phyloP scores from a whole-genome alignment of 23 red algal species.

The Gracilaria vermiculophylla region DNA sequence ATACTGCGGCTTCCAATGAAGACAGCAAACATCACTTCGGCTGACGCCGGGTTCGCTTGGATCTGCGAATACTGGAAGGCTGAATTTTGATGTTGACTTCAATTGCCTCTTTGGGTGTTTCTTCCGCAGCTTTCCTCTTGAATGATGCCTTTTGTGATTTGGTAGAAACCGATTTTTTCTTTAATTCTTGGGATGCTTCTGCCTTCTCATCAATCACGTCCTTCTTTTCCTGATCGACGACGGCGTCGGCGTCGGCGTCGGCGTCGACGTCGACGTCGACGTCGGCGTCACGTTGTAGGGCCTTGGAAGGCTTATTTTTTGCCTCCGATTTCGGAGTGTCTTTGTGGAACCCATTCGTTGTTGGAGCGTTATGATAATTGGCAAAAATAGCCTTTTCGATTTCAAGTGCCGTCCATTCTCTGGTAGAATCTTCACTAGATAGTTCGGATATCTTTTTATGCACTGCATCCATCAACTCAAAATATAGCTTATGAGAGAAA shows the following conservation, averaged over 20 bases:
- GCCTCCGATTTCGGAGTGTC: neutral
- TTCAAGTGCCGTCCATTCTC: conserved; percentile 41
- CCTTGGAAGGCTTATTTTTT: neutral
- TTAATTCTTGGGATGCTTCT: neutral
- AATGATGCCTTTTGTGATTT: neutral
- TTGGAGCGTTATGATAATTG: neutral
- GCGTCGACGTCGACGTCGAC: too few relatives aligned
- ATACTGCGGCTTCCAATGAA: neutral
- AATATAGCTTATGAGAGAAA: conserved; percentile 14
- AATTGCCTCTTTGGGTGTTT: neutral
- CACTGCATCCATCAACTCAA: conserved; percentile 28
- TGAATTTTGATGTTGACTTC: neutral
- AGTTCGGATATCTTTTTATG: conserved; percentile 25
- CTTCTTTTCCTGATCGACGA: too few relatives aligned
- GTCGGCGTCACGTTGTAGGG: neutral
- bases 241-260: too few relatives aligned
- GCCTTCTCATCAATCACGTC: neutral
- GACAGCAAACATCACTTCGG: neutral
- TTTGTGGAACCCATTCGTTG: neutral
- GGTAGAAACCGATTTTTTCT: neutral
- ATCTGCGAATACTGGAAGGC: neutral
- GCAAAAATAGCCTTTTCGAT: conserved; percentile 45
- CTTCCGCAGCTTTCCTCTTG: neutral
- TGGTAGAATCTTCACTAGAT: conserved; percentile 10
- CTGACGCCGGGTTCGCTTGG: neutral